Conservation (phyloP, 108 stramenopile genomes). For the Nitzschia putrida region DNA sequence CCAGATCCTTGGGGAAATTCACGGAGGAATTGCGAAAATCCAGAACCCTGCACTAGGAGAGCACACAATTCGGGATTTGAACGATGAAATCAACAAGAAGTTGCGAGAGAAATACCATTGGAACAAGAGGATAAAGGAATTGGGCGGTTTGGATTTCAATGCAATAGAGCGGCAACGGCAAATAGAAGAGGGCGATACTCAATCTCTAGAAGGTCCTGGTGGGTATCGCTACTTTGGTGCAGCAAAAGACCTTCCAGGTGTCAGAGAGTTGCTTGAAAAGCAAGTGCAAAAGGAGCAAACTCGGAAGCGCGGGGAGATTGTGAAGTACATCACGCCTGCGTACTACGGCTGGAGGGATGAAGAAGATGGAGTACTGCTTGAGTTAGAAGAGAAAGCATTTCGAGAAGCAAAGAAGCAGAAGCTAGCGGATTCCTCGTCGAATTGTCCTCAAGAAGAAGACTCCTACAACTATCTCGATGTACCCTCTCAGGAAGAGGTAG, state of each 20-base stretch:
- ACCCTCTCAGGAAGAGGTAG: conserved; percentile 68
- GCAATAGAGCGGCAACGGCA: conserved; percentile 66
- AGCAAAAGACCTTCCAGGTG: conserved; percentile 92
- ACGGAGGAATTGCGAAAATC: conserved; percentile 80
- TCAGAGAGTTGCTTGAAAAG: conserved; percentile 85
- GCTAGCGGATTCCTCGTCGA: conserved; percentile 20
- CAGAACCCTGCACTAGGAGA: conserved; percentile 95
- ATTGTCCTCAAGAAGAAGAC: conserved; percentile 6
- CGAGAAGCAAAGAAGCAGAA: conserved; percentile 35
- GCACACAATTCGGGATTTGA: conserved; percentile 94
- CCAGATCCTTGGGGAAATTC: conserved; percentile 88
- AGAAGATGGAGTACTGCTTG: conserved; percentile 85
- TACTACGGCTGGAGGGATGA: conserved; percentile 95
- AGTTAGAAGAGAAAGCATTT: conserved; percentile 71
- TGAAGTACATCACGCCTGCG: conserved; percentile 83
- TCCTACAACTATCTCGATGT: conserved; percentile 47
- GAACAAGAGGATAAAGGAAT: conserved; percentile 88
- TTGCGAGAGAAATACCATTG: conserved; percentile 93
- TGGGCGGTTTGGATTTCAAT: conserved; percentile 87
- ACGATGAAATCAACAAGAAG: conserved; percentile 96
- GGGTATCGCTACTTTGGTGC: conserved; percentile 96
- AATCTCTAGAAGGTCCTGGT: conserved; percentile 52
- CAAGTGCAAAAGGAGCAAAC: conserved; percentile 56
- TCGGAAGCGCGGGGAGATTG: conserved; percentile 71
- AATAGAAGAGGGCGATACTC: conserved; percentile 62